Conservation (phyloP, 2,329 filamentous ascomycete species). For the Colletotrichum neosansevieriae region DNA sequence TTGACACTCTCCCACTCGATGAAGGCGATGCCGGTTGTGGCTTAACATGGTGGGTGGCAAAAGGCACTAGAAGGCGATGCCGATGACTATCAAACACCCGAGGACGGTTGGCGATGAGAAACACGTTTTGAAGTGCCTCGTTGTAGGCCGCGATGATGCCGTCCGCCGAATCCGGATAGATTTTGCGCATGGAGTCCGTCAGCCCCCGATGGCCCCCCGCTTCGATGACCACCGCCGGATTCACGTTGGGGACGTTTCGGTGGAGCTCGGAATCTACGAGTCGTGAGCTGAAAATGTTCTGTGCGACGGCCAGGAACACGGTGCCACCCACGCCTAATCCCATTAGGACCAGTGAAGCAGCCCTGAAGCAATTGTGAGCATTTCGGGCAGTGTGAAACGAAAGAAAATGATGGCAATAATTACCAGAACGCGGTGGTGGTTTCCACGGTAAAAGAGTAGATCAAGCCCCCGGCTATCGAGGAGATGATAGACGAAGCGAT, state of each 20-base stretch:
- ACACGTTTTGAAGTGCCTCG: conserved; percentile 60
- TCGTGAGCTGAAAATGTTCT: conserved; percentile 29
- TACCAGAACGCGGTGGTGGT: conserved; percentile 33
- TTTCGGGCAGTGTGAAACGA: neutral
- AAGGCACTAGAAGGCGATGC: neutral
- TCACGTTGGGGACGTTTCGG: conserved; percentile 28
- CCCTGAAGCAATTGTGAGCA: conserved; percentile 13
- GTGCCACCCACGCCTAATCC: conserved; percentile 5
- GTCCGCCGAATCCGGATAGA: conserved; percentile 44
- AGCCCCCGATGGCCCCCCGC: conserved; percentile 24
- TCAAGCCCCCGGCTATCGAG: conserved; percentile 25
- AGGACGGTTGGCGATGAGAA: conserved; percentile 56
- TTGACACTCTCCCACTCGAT: conserved; percentile 40
- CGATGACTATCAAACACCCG: conserved; percentile 23
- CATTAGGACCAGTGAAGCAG: conserved; percentile 13
- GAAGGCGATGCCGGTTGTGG: conserved; percentile 11
- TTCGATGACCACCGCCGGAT: conserved; percentile 21
- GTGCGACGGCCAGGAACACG: conserved; percentile 32
- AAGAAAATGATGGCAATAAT: neutral
- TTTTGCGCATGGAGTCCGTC: conserved; percentile 2
- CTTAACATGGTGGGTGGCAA: too few species aligned
- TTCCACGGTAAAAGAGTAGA: conserved; percentile 21
- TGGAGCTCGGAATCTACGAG: conserved; percentile 24
- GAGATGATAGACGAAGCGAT: conserved; percentile 27
- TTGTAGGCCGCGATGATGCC: conserved; percentile 62